Evolutionary conservation across 106 monocot species (phyloP), one percentile per base, ranked within the genome.

Genomic region (Posidonia australis): DNA sequence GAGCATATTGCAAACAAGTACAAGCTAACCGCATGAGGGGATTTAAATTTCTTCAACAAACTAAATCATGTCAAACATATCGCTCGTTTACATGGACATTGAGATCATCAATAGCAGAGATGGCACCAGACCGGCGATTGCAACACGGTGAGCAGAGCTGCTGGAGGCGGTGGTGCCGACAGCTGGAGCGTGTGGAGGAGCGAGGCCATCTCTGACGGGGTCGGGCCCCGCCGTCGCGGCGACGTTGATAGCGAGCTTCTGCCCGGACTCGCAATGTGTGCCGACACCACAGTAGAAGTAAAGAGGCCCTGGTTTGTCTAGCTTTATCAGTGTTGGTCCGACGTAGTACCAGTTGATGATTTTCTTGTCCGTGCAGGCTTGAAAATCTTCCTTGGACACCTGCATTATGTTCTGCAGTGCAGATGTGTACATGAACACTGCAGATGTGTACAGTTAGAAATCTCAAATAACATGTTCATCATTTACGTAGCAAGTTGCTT

Each of bases 231-330:
- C 51, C n/a, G 65, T 62, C 30, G 71, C 66, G 18, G 59, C 32
- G 73, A 83, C 90, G 71, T 90, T 58, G 75, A 93, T 74, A 58
- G 62, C 63, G 9, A 93, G 75, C 77, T 89, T 89, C 73, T 83
- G 83, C 25, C 89, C 86, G 10, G 43, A 61, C 70, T 86, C 81
- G 47, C 93, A 93, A 73, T 89, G 85, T 27, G 70, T 48, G 16
- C 85, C 89, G 19, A 93, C 27, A 19, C 79, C 82, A 59, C 77
- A 85, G 70, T 73, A 81, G 79, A 77, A 86, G 78, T 81, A 89
- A 64, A 77, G 89, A 11, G 64, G 54, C 0, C 89, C 93, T 0
- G 93, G 70, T 51, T 64, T 67, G 13, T 62, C 77, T 21, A 89
- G 67, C 58, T 71, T 67, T 3, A 93, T 30, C 44, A 81, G 65